Base-by-base conservation (phyloP, 2,329 filamentous ascomycete species). In the Gaeumannomyces tritici region DNA sequence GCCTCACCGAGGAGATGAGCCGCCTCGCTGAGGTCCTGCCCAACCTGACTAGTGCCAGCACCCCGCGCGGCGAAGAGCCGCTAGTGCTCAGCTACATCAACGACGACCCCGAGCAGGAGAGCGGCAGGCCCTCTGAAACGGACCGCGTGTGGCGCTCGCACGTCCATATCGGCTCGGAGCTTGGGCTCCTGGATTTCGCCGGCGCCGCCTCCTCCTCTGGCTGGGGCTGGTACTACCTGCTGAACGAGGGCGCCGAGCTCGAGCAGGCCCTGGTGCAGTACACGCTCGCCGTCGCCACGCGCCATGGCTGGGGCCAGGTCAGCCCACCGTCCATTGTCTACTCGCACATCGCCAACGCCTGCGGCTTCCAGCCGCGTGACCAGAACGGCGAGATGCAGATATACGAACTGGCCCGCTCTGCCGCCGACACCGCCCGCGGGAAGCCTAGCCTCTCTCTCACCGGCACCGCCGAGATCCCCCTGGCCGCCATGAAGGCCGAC, bases 171-270 rank as follows among this genome's bases (percentile, higher is more conserved):
- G 95, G 95, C 35, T 81, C 86, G 5, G 85, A 92, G 70, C 83
- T 99, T n/a, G 87, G 88, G 42, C 82, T 99, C n/a, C 80, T 99
- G 61, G 93, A 99, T 76, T 97, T 99, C 71, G 80, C 89, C 6
- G 87, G 83, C 64, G 91, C 92, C 6, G 88, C 88, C 2, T 86
- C 84, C n/a, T 88, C 91, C 1, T 90, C 89, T 4, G 95, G 95
- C 51, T 99, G 93, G 93, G 95, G 95, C 1, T 99, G 92, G 91
- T 99, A 99, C 77, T 98, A 92, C 75, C 85, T 99, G 13, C 80
- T 91, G n/a, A 91, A 93, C 71, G 93, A 96, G 70, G 95, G 87
- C 11, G 93, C 93, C 0, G 85, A 95, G 73, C 83, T 99, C n/a
- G 95, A 99, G 76, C 93, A 98, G 72, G 95, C 95, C 0, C 83